These are phyloP conservation scores for Dianthus caryophyllus DNA, from an alignment of 148 eudicot genomes.

Conservation along the genomic window DNA sequence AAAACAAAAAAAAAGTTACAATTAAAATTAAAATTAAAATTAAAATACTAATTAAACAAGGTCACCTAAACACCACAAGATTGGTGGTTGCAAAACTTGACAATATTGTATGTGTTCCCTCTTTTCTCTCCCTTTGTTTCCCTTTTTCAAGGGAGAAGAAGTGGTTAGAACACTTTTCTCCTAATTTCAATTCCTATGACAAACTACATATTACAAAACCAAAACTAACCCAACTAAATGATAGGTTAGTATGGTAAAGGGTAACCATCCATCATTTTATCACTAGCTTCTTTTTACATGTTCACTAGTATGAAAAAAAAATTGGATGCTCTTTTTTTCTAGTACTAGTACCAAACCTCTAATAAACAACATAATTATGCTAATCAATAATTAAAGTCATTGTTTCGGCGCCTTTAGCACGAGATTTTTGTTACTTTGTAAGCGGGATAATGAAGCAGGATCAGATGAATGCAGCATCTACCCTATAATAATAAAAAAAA, in stretches of 20 bases:
- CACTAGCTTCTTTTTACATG: slow-evolving; percentile 36
- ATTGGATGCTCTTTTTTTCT: slow-evolving; percentile 24
- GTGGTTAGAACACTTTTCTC: slow-evolving; percentile 36
- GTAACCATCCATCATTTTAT: slow-evolving; percentile 32
- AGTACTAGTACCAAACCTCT: slow-evolving; percentile 29
- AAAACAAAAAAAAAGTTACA: too few relatives aligned
- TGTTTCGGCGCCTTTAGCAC: neutral
- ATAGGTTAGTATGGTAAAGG: slow-evolving; percentile 31
- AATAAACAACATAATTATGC: slow-evolving; percentile 18
- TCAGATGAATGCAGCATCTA: neutral
- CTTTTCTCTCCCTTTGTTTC: slow-evolving; percentile 33
- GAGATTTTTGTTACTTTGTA: neutral
- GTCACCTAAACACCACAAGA: slow-evolving; percentile 34
- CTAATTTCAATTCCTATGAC: slow-evolving; percentile 40
- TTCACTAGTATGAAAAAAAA: slow-evolving; percentile 28
- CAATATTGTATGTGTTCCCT: slow-evolving; percentile 22
- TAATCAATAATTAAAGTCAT: slow-evolving; percentile 4
- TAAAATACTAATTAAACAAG: neutral
- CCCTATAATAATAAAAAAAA: neutral
- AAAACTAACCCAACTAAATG: slow-evolving; percentile 29
- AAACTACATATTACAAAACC: slow-evolving; percentile 33
- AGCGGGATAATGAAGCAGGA: neutral
- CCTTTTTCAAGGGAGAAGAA: slow-evolving; percentile 38
- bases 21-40: too few relatives aligned
- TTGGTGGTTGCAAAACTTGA: slow-evolving; percentile 32